Evolutionary conservation across 495 filamentous ascomycete species (phyloP), one percentile per base, ranked within the genome.

Genomic region (Sporormia fimetaria): DNA sequence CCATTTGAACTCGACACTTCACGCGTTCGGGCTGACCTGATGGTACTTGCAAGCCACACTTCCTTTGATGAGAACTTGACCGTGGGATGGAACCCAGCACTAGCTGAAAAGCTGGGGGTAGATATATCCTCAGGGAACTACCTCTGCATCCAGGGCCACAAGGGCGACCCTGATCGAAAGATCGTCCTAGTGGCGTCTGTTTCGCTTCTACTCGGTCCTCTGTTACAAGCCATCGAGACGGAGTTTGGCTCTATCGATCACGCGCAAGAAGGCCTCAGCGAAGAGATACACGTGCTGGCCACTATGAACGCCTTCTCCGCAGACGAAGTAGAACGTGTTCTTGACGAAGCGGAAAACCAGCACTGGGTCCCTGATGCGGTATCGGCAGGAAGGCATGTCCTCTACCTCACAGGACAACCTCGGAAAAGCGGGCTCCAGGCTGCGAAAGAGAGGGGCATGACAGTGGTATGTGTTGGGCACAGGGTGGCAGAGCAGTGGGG

Each of bases 271-370:
- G 37, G 32, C n/a, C 3, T 0, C 7, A 27, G 2, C 9, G 35
- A 43, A 7, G 33, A 44, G 10, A 36, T 44, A 12, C 10, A 22
- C 9, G 43, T 49, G 3, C 14, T 54, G 9, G 51, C 51, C 8
- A 47, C 47, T n/a, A 55, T 55, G 51, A 51, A 55, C 22, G 51
- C 47, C 0, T 55, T 55, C 28, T 25, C 39, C 33, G 36, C 32
- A 2, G 37, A 46, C n/a, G 42, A 47, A 22, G 42, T 55, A 8
- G 17, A 37, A 14, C 35, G 51, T 6, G 51, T 47, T 4, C 9
- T 54, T 12, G 33, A 33, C 2, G 18, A 33, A n/a, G 45, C 40
- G 12, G 24, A 14, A 21, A 17, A 41, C 22, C 33, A 14, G n/a
- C 18, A 17, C 2, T 53, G 49, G 49, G 29, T 45, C 2, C 29